A percentile compares a stretch with the other conserved stretches of the same genome.
Conservation (phyloP, 2,329 filamentous ascomycete genomes). For the Aspergillus sp. region DNA sequence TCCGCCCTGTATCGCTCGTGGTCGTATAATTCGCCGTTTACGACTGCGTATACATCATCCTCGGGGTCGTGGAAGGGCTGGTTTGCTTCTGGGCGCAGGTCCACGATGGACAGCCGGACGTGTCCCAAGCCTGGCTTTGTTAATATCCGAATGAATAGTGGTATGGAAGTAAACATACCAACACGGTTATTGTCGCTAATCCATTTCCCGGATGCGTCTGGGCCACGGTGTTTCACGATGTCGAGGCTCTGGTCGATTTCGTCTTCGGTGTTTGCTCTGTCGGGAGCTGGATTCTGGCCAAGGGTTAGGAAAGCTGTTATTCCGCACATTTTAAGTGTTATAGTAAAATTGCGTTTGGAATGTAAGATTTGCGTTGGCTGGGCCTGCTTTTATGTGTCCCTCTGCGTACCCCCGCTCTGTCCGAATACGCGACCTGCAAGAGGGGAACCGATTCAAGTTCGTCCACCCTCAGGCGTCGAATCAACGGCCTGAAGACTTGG, state of each 20-base stretch:
- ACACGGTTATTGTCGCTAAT: slow-evolving; percentile 44
- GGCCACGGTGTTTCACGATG: slow-evolving; percentile 46
- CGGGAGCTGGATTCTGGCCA: background rate
- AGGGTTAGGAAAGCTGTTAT: background rate
- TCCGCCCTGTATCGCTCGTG: slow-evolving; percentile 46
- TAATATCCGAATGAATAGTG: background rate
- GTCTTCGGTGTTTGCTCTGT: background rate
- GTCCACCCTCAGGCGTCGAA: too few species aligned
- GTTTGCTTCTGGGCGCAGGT: slow-evolving; percentile 46
- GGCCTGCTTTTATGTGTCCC: too few species aligned
- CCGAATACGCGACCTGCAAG: too few species aligned
- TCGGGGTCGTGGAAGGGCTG: slow-evolving; percentile 48
- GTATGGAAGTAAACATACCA: slow-evolving; percentile 28
- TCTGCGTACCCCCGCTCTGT: too few species aligned
- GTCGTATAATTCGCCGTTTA: slow-evolving; percentile 61
- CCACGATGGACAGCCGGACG: slow-evolving; percentile 54
- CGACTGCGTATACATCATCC: slow-evolving; percentile 52
- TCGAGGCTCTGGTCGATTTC: slow-evolving; percentile 31
- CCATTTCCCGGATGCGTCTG: slow-evolving; percentile 48
- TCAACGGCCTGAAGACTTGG: too few species aligned
- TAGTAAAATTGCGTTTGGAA: too few species aligned
- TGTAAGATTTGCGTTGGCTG: too few species aligned
- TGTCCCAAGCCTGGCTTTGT: slow-evolving; percentile 46
- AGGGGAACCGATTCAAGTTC: too few species aligned
- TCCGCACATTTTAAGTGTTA: background rate